phyloP scores from a whole-genome alignment of 73 alveolate genomes.

The Paraurostyla sp. region DNA sequence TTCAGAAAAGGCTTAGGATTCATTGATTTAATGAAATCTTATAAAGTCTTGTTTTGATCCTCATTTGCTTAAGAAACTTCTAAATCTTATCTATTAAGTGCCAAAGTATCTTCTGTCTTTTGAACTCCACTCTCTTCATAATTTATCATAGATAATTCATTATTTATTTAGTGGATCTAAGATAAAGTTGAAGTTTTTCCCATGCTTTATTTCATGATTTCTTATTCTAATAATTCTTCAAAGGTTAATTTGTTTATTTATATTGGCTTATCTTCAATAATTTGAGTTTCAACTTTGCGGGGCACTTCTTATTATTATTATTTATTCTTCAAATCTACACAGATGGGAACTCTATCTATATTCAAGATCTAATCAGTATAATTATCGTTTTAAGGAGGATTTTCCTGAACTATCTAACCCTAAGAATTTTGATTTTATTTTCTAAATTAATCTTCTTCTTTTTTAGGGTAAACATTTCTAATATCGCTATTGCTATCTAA shows the following conservation, averaged over 20 bases:
- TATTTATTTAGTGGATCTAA: background rate
- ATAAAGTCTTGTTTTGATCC: background rate
- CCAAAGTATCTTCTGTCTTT: too few relatives aligned
- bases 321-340: background rate
- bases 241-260: background rate
- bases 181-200: background rate
- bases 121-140: too few relatives aligned
- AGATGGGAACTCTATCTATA: background rate
- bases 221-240: background rate
- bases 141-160: too few relatives aligned
- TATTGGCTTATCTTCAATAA: background rate
- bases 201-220: background rate
- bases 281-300: too few relatives aligned
- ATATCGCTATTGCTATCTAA: conserved; percentile 24
- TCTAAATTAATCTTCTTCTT: conserved; percentile 43
- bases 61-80: background rate
- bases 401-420: too few relatives aligned
- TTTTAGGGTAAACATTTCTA: conserved; percentile 47
- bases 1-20: conserved; percentile 30
- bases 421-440: too few relatives aligned
- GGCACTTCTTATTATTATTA: background rate
- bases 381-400: too few relatives aligned
- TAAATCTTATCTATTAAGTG: background rate
- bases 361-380: background rate
- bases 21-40: too few relatives aligned